Conservation (phyloP, 129 eudicot species). For the Pseudognaphalium luteoalbum region DNA sequence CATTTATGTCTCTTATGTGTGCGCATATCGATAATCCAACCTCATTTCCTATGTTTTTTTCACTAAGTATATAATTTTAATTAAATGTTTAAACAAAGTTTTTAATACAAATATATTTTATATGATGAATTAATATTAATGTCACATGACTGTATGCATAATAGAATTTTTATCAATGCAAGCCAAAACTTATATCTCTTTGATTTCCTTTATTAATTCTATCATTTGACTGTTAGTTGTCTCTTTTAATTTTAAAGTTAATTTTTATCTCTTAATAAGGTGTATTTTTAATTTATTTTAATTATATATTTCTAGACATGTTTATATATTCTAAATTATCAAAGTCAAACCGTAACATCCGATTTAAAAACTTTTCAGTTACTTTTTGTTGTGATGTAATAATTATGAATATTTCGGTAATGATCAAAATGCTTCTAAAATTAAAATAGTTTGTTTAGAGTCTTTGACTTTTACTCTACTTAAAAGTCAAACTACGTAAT, state of each 20-base stretch:
- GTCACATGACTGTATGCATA: slow-evolving; percentile 9
- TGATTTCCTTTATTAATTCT: slow-evolving; percentile 11
- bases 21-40: slow-evolving; percentile 27
- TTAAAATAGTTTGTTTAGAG: not conserved
- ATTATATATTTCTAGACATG: no score
- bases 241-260: not conserved
- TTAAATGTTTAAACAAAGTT: not conserved
- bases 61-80: not conserved
- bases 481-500: slow-evolving; percentile 6
- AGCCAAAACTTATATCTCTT: slow-evolving; percentile 25
- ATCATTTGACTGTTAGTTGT: slow-evolving; percentile 12
- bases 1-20: slow-evolving; percentile 23
- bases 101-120: not conserved
- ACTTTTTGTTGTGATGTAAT: not conserved
- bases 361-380: not conserved
- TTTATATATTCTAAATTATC: no score
- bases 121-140: slow-evolving; percentile 19
- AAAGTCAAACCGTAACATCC: not conserved
- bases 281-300: not conserved
- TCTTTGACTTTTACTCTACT: not conserved
- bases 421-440: not conserved
- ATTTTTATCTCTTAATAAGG: no score
- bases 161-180: slow-evolving; percentile 1
- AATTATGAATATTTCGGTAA: not conserved
- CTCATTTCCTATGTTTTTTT: slow-evolving; percentile 31